Base-by-base conservation (phyloP, 2,329 filamentous ascomycete species). In the Chalaropsis ovoidea region DNA sequence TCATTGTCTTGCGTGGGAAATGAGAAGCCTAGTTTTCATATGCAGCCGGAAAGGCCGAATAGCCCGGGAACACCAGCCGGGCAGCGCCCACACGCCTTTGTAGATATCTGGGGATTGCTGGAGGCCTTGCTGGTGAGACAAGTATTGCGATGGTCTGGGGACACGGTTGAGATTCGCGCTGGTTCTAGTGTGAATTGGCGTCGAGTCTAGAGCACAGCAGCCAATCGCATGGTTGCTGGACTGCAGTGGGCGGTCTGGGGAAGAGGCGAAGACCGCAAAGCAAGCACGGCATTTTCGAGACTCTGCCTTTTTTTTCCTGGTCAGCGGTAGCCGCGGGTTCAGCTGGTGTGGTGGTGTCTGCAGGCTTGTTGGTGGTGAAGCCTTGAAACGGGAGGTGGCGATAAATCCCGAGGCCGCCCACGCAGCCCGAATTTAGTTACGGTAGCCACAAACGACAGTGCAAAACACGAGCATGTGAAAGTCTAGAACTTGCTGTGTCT, bases 351-450 rank as follows among this genome's bases (percentile, higher is more conserved):
- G n/a, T n/a, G n/a, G 27, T 35, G 17, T 35, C 24, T 58, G 27
- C 31, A 58, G 27, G 31, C 52, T 58, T 17, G 52, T 58, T 10
- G 52, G 17, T 58, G 52, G 24, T 7, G 52, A 58, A 35, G 52
- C 17, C 27, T 35, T 58, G 52, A 35, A 35, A 58, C 52, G n/a
- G 19, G 15, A 31, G 52, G 52, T 58, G 52, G 52, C 52, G 52
- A 58, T 58, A 58, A 58, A 58, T 58, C 52, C 52, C 52, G 52
- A 58, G 52, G 52, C 52, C 52, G 52, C 52, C 52, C 52, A 58
- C 13, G 17, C n/a, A 8, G 35, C 4, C 8, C 31, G 4, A 58
- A 39, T 58, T 58, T 58, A 58, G 52, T 56, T 35, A 17, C 24
- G 24, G 24, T 17, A 35, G 52, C 31, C 24, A 10, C 27, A 35